Conservation (phyloP, 192 early-diverging fungal species). For the Chytriomyces hyalinus region DNA sequence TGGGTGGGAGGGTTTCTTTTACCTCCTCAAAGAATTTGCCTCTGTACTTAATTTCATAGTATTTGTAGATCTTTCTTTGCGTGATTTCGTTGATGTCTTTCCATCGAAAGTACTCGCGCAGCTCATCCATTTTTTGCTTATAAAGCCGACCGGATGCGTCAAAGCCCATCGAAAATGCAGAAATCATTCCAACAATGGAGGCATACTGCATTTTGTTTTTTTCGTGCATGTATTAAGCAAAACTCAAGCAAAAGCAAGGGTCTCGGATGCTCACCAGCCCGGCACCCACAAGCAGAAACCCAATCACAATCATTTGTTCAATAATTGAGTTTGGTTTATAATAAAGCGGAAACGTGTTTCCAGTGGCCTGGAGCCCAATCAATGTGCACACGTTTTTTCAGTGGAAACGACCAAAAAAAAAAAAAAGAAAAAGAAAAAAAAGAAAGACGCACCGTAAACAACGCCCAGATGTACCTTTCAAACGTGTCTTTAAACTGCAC, state of each 20-base stretch:
- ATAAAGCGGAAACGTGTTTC: slow-evolving; percentile 29
- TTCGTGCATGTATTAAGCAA: background rate
- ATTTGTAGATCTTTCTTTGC: slow-evolving; percentile 19
- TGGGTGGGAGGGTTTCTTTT: background rate
- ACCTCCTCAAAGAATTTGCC: slow-evolving; percentile 38
- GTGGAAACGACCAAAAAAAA: slow-evolving; percentile 9
- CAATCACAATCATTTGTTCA: slow-evolving; percentile 15
- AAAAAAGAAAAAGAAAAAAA: slow-evolving; percentile 23
- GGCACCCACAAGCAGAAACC: background rate
- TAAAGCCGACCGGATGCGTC: slow-evolving; percentile 22
- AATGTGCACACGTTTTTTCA: slow-evolving; percentile 23
- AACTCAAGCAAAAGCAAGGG: background rate
- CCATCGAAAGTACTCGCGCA: slow-evolving; percentile 31
- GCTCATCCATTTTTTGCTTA: slow-evolving; percentile 39
- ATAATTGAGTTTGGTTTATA: slow-evolving; percentile 12
- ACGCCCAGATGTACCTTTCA: slow-evolving; percentile 17
- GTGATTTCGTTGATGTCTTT: slow-evolving; percentile 8
- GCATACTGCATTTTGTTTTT: background rate
- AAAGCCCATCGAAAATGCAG: slow-evolving; percentile 3
- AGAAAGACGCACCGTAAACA: slow-evolving; percentile 8
- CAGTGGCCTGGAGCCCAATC: slow-evolving; percentile 13
- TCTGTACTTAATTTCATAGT: slow-evolving; percentile 32
- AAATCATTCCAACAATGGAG: slow-evolving; percentile 15
- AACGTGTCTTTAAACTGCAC: background rate
- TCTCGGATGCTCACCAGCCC: slow-evolving; percentile 9